Evolutionary conservation across 164 flowering plant species (phyloP), one percentile per base, ranked within the genome.

Genomic region (Taxillus chinensis): DNA sequence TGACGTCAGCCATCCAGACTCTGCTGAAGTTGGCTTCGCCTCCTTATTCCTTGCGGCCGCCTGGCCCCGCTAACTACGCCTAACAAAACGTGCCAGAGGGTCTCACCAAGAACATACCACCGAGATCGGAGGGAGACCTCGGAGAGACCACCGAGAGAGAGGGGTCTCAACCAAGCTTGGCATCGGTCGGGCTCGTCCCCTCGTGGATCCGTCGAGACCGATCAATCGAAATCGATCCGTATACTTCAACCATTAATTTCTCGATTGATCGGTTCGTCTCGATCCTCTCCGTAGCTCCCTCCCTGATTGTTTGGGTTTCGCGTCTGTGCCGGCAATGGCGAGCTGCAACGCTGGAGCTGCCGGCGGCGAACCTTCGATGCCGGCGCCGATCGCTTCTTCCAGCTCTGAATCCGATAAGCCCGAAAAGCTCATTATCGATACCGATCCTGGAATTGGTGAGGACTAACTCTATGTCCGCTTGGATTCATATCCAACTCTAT

Each of bases 361-460:
- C 39, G 67, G 42, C 40, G 57, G 45, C 40, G 42, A 39, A 39
- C 16, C 27, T 27, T 27, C 27, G 27, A 27, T 12, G 55, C 55
- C 48, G 53, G 66, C n/a, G 41, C 62, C 61, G 43, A 53, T 64
- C 16, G 49, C 0, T 16, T 59, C 71, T 49, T n/a, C 27, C 27
- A 2, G 27, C 2, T 27, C 39, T 57, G 57, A n/a, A n/a, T n/a
- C n/a, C n/a, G n/a, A 17, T 46, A 50, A 39, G 41, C 74, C 58
- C 8, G 71, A 77, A 13, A 90, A 86, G 81, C 57, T 90, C 77
- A 87, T 90, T 66, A 90, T 90, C 62, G 97, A 90, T 54, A 88
- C 97, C 17, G 97, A 90, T 73, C 97, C 97, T 53, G 97, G 97
- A 57, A 90, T 90, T 67, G 95, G 97, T 90, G 50, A 45, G 69